Base-by-base conservation (phyloP, 441 rosid genomes). In the Pelargonium citronellum region DNA sequence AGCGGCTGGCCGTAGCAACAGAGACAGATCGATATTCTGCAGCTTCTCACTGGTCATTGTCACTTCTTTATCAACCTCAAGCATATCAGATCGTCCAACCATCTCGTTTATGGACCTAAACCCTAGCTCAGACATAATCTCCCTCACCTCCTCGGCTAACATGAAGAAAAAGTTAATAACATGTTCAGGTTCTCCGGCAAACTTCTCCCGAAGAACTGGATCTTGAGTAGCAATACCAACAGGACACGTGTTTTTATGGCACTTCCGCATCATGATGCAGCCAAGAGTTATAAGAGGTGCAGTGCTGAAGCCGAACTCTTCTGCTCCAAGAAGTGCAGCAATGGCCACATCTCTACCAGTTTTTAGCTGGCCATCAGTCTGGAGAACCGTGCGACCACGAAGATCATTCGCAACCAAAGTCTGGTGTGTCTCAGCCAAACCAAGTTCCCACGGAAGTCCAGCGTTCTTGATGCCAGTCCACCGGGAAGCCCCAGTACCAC, bases 401-500 rank as follows among this genome's bases (percentile, higher is more conserved):
- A 96, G 97, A 85, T 96, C 87, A 82, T 96, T 96, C 13, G 99
- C 98, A 69, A 96, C 99, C 60, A 96, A 91, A 64, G 99, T 93
- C 81, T 96, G 99, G 74, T 96, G 99, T 41, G 99, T 96, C 86
- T 96, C 99, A 4, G 98, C 98, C 82, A 96, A 83, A 83, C 99
- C 99, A 67, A 96, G 87, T 71, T 96, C 99, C 99, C 99, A 96
- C 0, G 99, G 99, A 27, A 96, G 97, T 67, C 99, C 99, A 64
- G 99, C 99, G 72, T 86, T 93, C 83, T 96, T 96, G 16, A 96
- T 96, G 73, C 99, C 99, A 10, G 99, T 96, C 99, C 99, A 96
- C 24, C 99, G 83, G 75, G 99, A 91, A 55, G 99, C 99, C 60
- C 99, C 99, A 7, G 99, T 96, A 74, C 99, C 99, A 74, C 99